Base-by-base conservation (phyloP, 148 eudicot genomes). In the Spergularia marina region DNA sequence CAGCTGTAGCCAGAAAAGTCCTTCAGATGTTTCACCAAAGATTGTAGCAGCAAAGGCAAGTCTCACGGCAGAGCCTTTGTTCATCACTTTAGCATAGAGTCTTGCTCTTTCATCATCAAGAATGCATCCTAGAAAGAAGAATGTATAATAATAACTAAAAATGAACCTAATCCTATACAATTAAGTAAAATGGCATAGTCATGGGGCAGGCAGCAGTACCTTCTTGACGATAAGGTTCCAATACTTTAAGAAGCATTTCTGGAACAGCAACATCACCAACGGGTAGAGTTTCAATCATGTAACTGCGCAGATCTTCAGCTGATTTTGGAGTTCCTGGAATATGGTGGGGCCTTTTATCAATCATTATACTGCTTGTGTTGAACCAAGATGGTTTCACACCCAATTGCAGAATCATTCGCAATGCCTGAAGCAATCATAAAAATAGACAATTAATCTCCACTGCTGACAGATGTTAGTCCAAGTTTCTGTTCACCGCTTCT, bases 371-470 rank as follows among this genome's bases (percentile, higher is more conserved):
- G 62, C 76, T 80, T 73, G 90, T 85, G 75, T 89, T 86, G 79
- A 95, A 92, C 99, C 99, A 95, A 15, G 91, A 87, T 57, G 94
- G 94, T 77, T 91, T 92, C 78, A 95, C 94, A 63, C 99, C 99
- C 65, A 89, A 81, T 80, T 95, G 99, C 87, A 95, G 82, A 83
- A 95, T 87, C 94, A 91, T 87, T 65, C 97, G 90, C 81, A 95
- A 83, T 66, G 97, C 99, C 99, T 95, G 82, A 63, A 71, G 57
- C n/a, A 44, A 77, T 23, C 56, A 76, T 56, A 56, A 14, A 70
- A 53, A 23, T 25, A 25, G 72, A 53, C 15, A 13, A 14, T 53
- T 41, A 53, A 70, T 68, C 71, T 51, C 36, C n/a, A 51, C 23
- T 51, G 30, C 54, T 71, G 58, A 40, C 75, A 44, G 54, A 56